phyloP scores from a whole-genome alignment of 1,284 basidiomycete species.

The Vanrija humicola region DNA sequence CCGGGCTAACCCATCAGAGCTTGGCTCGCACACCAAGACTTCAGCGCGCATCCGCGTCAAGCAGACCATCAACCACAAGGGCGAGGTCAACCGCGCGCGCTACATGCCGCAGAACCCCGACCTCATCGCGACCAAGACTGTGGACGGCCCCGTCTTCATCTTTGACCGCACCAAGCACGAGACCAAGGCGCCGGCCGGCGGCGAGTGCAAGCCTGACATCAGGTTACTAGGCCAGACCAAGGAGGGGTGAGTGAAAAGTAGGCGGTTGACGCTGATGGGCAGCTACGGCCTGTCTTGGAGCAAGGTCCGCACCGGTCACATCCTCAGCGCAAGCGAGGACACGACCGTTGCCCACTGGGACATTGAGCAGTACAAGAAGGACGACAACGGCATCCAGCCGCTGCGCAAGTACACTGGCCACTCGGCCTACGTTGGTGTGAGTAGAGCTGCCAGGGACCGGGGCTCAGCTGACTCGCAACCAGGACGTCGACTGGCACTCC shows the following conservation, averaged over 20 bases:
- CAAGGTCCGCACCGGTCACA: constrained; percentile 72
- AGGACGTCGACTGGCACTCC: constrained; percentile 97
- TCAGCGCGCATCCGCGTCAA: constrained; percentile 79
- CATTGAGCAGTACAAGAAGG: constrained; percentile 81
- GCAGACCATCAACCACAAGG: constrained; percentile 92
- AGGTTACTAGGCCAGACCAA: constrained; percentile 80
- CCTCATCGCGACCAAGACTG: constrained; percentile 89
- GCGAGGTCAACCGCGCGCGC: constrained; percentile 93
- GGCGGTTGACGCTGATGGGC: constrained; percentile 5
- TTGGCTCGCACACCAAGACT: constrained; percentile 76
- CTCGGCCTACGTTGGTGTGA: constrained; percentile 79
- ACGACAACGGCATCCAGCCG: constrained; percentile 72
- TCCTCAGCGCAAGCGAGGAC: constrained; percentile 91
- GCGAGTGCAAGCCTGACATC: constrained; percentile 86
- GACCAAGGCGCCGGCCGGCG: constrained; percentile 79
- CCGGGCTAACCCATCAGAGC: constrained; percentile 53
- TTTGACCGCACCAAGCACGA: constrained; percentile 98
- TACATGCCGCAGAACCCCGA: constrained; percentile 99
- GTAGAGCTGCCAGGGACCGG: constrained; percentile 37
- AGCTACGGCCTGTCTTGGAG: constrained; percentile 95
- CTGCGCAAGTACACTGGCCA: constrained; percentile 80
- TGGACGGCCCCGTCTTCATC: constrained; percentile 83
- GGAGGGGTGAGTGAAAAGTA: constrained; percentile 68
- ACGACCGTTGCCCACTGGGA: constrained; percentile 98
- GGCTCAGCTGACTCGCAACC: constrained; percentile 15